Conservation (phyloP, 2,329 filamentous ascomycete species). For the Blastomyces gilchristii region DNA sequence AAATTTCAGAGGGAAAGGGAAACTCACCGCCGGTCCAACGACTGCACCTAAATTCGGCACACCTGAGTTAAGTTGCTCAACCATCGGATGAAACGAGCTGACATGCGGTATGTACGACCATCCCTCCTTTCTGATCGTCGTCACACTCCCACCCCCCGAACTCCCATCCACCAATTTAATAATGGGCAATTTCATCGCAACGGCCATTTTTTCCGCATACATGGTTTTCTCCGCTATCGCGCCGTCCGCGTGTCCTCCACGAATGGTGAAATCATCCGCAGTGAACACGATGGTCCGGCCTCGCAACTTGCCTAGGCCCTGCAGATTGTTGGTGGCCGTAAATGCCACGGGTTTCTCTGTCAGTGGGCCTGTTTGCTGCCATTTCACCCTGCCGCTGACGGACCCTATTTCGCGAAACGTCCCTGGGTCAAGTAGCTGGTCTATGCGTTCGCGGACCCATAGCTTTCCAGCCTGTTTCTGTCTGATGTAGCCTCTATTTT, state of each 20-base stretch:
- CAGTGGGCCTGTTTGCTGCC: slow-evolving; percentile 38
- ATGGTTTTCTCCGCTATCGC: slow-evolving; percentile 48
- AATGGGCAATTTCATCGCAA: slow-evolving; percentile 49
- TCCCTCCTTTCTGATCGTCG: slow-evolving; percentile 45
- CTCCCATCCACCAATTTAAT: slow-evolving; percentile 56
- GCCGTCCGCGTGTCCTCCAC: slow-evolving; percentile 55
- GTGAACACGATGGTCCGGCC: slow-evolving; percentile 50
- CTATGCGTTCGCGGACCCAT: slow-evolving; percentile 53
- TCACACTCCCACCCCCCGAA: slow-evolving; percentile 53
- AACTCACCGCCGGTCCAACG: slow-evolving; percentile 45
- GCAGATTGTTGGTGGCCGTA: slow-evolving; percentile 53
- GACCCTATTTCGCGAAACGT: slow-evolving; percentile 52
- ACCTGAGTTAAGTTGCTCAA: slow-evolving; percentile 50
- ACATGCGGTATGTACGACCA: slow-evolving; percentile 53
- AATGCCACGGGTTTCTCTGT: slow-evolving; percentile 40
- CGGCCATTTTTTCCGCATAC: slow-evolving; percentile 52
- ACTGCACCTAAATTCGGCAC: slow-evolving; percentile 57
- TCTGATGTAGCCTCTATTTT: slow-evolving; percentile 48
- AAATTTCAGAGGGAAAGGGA: slow-evolving; percentile 3
- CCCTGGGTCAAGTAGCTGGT: slow-evolving; percentile 46
- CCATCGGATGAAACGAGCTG: slow-evolving; percentile 43
- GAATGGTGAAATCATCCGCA: slow-evolving; percentile 53
- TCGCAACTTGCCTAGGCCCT: slow-evolving; percentile 46
- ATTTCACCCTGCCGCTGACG: slow-evolving; percentile 49
- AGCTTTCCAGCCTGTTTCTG: slow-evolving; percentile 56